phyloP scores from a whole-genome alignment of 2,329 filamentous ascomycete genomes.

The Colletotrichum sp. region DNA sequence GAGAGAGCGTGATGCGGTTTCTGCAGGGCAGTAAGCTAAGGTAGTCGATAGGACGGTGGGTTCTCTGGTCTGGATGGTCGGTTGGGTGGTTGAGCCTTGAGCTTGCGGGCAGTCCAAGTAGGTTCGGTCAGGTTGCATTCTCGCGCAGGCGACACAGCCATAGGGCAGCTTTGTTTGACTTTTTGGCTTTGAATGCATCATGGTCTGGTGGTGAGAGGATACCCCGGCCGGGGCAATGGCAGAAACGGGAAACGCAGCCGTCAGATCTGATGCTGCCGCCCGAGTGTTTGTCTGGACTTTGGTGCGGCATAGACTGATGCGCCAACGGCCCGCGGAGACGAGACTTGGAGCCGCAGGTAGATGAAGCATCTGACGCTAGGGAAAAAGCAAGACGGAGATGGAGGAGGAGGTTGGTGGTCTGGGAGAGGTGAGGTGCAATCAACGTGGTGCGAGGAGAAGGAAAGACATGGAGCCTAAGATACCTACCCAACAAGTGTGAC shows the following conservation, averaged over 20 bases:
- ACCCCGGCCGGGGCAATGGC: slow-evolving; percentile 3
- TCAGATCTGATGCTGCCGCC: not conserved
- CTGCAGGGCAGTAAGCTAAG: not conserved
- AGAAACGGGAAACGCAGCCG: slow-evolving; percentile 4
- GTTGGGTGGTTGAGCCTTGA: not conserved
- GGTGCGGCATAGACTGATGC: not conserved
- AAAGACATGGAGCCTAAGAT: not conserved
- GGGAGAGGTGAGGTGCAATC: not conserved
- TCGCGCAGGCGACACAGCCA: not conserved
- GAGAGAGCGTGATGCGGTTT: not conserved
- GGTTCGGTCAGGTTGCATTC: not conserved
- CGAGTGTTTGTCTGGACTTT: not conserved
- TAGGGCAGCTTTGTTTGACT: not conserved
- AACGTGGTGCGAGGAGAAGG: not conserved
- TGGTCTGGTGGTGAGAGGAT: not conserved
- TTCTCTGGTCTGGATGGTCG: not conserved
- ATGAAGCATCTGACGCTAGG: not conserved
- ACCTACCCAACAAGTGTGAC: not conserved
- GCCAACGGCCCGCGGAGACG: not conserved
- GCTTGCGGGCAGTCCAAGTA: not conserved
- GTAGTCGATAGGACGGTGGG: not conserved
- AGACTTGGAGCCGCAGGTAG: not conserved
- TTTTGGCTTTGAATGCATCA: not conserved
- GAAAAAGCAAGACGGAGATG: not conserved
- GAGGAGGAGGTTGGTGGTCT: not conserved